phyloP scores from a whole-genome alignment of 192 early-diverging fungal genomes.

The Mortierella antarctica region DNA sequence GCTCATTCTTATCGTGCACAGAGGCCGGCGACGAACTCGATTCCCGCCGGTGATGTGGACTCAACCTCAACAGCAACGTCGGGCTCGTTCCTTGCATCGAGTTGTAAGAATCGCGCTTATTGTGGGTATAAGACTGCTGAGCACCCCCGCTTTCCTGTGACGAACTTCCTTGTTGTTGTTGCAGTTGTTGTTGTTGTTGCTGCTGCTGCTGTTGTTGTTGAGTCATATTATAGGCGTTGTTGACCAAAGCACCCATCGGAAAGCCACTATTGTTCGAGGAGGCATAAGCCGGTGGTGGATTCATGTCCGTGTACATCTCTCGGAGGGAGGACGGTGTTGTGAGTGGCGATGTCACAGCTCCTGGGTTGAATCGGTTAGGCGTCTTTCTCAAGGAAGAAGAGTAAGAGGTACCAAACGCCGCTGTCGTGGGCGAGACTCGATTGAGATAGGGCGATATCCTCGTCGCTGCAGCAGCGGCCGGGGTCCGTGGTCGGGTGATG shows the following conservation, averaged over 20 bases:
- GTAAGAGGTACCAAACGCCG: conserved; percentile 31
- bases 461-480: conserved; percentile 9
- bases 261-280: conserved; percentile 1
- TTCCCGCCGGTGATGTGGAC: conserved; percentile 25
- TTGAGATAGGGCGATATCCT: conserved; percentile 50
- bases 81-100: conserved; percentile 35
- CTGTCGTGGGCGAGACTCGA: conserved; percentile 33
- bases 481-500: conserved; percentile 20
- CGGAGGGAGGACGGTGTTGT: conserved; percentile 41
- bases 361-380: conserved; percentile 27
- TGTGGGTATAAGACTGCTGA: conserved; percentile 14
- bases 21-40: conserved; percentile 34
- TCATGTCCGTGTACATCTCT: conserved; percentile 26
- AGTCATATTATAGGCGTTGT: conserved; percentile 7
- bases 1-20: conserved; percentile 23
- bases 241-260: neutral
- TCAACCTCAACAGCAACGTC: conserved; percentile 24
- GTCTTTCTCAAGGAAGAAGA: conserved; percentile 28
- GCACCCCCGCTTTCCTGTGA: neutral
- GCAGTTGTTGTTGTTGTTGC: neutral
- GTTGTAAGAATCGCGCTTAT: conserved; percentile 38
- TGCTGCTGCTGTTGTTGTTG: conserved; percentile 2
- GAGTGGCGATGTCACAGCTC: conserved; percentile 30
- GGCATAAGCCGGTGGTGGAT: conserved; percentile 3
- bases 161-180: neutral